Conservation (phyloP, 2,329 filamentous ascomycete genomes). For the Dactylonectria estremocensis region DNA sequence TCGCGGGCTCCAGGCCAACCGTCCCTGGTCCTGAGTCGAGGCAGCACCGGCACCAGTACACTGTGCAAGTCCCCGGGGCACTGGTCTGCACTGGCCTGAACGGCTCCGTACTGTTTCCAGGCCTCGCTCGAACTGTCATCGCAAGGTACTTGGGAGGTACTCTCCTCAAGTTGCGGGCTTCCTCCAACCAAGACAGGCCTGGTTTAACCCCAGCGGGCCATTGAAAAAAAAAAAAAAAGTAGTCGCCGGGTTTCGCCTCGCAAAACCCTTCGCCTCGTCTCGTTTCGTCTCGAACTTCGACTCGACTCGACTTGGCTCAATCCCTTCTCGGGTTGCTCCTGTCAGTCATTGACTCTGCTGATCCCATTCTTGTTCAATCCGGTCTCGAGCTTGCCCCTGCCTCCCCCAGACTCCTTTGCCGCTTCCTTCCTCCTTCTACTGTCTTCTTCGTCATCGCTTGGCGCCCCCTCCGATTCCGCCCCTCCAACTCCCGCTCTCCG, state of each 20-base stretch:
- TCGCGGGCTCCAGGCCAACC: conserved; percentile 3
- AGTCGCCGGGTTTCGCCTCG: conserved; percentile 36
- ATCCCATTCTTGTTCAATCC: not conserved
- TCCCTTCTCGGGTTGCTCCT: conserved; percentile 33
- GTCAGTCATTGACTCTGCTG: conserved; percentile 6
- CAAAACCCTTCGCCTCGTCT: conserved; percentile 37
- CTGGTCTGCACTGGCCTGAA: conserved; percentile 16
- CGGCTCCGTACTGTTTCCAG: conserved; percentile 12
- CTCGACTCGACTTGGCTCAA: conserved; percentile 36
- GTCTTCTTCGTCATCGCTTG: conserved; percentile 30
- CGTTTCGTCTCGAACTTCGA: conserved; percentile 35
- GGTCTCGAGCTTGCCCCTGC: conserved; percentile 1
- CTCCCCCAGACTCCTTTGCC: conserved; percentile 9
- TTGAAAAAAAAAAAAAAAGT: conserved; percentile 44
- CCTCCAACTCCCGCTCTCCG: conserved; percentile 45
- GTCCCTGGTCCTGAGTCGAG: conserved; percentile 11
- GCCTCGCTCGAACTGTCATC: conserved; percentile 4
- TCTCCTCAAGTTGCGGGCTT: conserved; percentile 18
- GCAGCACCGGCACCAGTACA: conserved; percentile 9
- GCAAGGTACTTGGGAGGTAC: conserved; percentile 17
- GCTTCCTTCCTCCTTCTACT: conserved; percentile 31
- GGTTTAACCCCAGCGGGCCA: conserved; percentile 40
- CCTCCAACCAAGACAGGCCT: conserved; percentile 35
- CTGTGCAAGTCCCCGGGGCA: conserved; percentile 6
- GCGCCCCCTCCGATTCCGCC: conserved; percentile 48